Evolutionary conservation across 768 basidiomycete genomes (phyloP), one percentile per base, ranked within the genome.

Genomic region (Pisolithus sp.): DNA sequence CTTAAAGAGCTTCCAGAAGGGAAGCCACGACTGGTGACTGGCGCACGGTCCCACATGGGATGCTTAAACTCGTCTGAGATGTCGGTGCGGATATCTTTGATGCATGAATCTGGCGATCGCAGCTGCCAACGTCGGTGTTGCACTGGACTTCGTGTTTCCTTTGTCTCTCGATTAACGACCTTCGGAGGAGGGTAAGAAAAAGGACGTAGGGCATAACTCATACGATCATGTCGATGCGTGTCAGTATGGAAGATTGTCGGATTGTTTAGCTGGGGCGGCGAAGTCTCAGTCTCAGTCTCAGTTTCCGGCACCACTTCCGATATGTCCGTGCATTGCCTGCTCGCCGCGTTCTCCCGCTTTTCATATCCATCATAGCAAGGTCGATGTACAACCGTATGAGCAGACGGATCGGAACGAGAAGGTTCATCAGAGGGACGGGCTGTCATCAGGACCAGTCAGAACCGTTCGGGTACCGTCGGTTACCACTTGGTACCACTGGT

Each of bases 51-150:
- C 92, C 91, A 2, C 92, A 92, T 53, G 86, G 89, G 49, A 79
- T 91, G 15, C 80, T 93, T 3, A 68, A 67, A 8, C 76, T 91
- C 24, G 74, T 93, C 30, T 67, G 69, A 2, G 71, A 78, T 40
- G 72, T 84, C 2, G 91, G 92, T 0, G 61, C 89, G 15, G 91
- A 94, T 61, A 55, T 93, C 0, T 84, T 93, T 53, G 89, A 92
- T 59, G 76, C 79, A 0, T n/a, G n/a, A 72, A 73, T 7, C 93
- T 86, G 83, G 88, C 81, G 0, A 79, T 83, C 53, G 66, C 71
- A 3, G 82, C 84, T 0, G 87, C 87, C 1, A 75, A 81, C 48
- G 56, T 80, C 3, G 92, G 92, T 12, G 69, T 93, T 15, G 88
- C 84, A 0, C 71, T 94, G 7, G 91, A 93, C 59, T 92, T 93